Evolutionary conservation across 345 rosid genomes (phyloP).

Genomic region (Salix arbutifolia): DNA sequence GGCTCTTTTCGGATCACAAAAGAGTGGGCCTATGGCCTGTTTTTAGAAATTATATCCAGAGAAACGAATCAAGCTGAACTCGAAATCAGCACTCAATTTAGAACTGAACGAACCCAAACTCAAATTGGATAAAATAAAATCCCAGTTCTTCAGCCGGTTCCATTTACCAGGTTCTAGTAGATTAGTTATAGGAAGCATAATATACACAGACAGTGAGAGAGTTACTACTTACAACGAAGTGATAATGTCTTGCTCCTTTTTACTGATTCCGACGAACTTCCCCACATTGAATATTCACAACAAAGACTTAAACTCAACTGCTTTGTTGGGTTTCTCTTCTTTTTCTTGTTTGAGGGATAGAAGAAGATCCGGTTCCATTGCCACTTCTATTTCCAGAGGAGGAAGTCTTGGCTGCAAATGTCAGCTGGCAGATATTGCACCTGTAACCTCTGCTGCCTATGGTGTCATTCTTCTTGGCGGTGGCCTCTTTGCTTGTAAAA

Average conservation of each 20-base stretch:
- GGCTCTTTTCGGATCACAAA: neutral
- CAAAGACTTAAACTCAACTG: neutral
- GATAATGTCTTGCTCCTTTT: neutral
- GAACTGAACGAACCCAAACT: neutral
- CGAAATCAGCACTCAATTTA: neutral
- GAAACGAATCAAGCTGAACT: neutral
- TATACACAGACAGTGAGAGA: neutral
- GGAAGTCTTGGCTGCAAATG: conserved; percentile 42
- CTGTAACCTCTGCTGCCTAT: conserved; percentile 59
- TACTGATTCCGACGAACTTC: neutral
- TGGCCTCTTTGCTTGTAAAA: conserved; percentile 75
- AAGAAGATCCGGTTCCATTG: conserved; percentile 12
- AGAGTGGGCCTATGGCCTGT: neutral
- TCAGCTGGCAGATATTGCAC: conserved; percentile 58
- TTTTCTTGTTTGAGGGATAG: neutral
- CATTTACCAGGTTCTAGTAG: neutral
- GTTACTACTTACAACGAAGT: neutral
- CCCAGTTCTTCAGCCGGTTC: neutral
- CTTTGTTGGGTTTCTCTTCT: neutral
- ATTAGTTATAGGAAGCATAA: neutral
- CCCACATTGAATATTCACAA: neutral
- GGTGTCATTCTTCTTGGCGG: conserved; percentile 67
- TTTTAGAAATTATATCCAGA: neutral
- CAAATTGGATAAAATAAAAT: neutral
- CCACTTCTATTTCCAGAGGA: neutral